These are phyloP conservation scores for Hymenoscyphus infarciens DNA, from an alignment of 2,329 filamentous ascomycete species.

Conservation along the genomic window DNA sequence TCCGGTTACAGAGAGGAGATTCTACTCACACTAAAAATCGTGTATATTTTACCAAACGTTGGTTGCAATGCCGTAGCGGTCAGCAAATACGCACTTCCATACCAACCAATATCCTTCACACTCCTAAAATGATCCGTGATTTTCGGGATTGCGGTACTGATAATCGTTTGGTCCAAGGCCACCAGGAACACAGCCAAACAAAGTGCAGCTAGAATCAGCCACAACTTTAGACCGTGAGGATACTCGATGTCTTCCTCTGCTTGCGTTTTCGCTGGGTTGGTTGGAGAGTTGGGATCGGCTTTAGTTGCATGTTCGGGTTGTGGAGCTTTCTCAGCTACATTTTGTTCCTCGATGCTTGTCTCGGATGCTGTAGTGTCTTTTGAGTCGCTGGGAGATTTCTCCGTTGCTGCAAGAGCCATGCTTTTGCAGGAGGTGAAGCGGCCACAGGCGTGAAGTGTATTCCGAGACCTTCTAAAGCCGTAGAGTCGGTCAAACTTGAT, in stretches of 20 bases:
- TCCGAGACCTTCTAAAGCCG: too few species aligned
- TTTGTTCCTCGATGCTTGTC: constrained; percentile 6
- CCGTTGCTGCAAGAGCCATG: not conserved
- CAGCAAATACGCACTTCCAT: constrained; percentile 37
- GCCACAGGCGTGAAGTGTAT: not conserved
- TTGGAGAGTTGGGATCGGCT: not conserved
- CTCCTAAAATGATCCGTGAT: constrained; percentile 19
- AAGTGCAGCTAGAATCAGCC: constrained; percentile 24
- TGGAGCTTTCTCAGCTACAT: not conserved
- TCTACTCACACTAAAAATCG: constrained; percentile 28
- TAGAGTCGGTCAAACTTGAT: too few species aligned
- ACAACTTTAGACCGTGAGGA: constrained; percentile 26
- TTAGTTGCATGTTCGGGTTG: not conserved
- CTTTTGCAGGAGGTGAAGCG: not conserved
- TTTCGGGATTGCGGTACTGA: constrained; percentile 1
- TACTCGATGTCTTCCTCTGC: constrained; percentile 23
- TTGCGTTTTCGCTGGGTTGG: constrained; percentile 6
- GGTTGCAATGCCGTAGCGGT: constrained; percentile 34
- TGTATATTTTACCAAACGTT: constrained; percentile 33
- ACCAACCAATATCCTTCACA: constrained; percentile 31
- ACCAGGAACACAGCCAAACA: constrained; percentile 29
- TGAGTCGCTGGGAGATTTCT: not conserved
- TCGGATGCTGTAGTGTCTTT: not conserved
- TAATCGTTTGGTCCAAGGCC: constrained; percentile 36
- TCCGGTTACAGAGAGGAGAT: too few species aligned